A percentile compares a stretch with the other conserved stretches of the same genome.
phyloP scores from a whole-genome alignment of 2,329 filamentous ascomycete species.

The Setomelanomma holmii region DNA sequence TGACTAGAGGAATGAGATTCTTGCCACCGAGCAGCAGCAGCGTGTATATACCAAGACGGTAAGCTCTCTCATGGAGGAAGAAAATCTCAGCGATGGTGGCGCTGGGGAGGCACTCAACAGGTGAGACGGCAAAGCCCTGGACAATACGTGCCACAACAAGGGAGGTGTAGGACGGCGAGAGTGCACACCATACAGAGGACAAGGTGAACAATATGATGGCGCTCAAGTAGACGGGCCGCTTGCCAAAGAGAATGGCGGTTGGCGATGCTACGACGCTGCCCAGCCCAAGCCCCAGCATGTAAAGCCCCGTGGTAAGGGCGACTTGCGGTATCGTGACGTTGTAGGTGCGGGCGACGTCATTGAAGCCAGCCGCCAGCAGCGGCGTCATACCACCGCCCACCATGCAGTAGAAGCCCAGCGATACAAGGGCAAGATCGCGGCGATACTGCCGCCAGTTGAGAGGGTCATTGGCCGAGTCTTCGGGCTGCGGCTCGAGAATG shows the following conservation, averaged over 20 bases:
- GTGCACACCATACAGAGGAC: constrained; percentile 82
- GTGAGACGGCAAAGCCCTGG: constrained; percentile 86
- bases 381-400: constrained; percentile 92
- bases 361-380: constrained; percentile 87
- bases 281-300: constrained; percentile 90
- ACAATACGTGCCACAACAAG: constrained; percentile 83
- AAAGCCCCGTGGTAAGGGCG: constrained; percentile 86
- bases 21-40: constrained; percentile 87
- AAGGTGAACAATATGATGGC: constrained; percentile 79
- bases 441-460: constrained; percentile 89
- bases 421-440: constrained; percentile 79
- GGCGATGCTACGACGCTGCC: constrained; percentile 86
- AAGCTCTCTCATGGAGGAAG: constrained; percentile 92
- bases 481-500: constrained; percentile 89
- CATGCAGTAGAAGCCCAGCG: constrained; percentile 90
- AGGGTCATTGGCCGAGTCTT: constrained; percentile 88
- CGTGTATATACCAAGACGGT: constrained; percentile 91
- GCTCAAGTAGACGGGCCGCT: constrained; percentile 85
- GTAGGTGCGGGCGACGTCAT: constrained; percentile 73
- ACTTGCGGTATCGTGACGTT: constrained; percentile 73
- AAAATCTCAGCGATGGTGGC: constrained; percentile 97
- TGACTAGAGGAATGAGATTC: constrained; percentile 86
- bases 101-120: constrained; percentile 89
- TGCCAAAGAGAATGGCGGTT: constrained; percentile 89
- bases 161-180: constrained; percentile 81